Conservation (phyloP, 2,329 filamentous ascomycete genomes). For the Emydomyces testavorans region DNA sequence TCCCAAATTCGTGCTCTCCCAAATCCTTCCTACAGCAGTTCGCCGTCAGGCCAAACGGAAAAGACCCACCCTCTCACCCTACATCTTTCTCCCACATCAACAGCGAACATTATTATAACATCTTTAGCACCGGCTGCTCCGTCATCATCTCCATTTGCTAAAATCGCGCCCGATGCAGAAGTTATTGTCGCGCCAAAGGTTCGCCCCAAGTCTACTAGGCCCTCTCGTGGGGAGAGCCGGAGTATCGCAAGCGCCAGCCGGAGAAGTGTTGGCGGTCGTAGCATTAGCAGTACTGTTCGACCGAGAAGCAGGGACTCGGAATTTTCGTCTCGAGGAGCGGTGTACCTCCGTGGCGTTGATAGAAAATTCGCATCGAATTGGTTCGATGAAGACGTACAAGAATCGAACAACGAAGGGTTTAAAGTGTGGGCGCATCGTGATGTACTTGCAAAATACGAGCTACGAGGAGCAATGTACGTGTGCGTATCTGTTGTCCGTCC, state of each 20-base stretch:
- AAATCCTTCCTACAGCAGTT: constrained; percentile 58
- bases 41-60: constrained; percentile 37
- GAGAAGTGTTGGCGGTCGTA: constrained; percentile 59
- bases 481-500: constrained; percentile 79
- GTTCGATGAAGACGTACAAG: constrained; percentile 58
- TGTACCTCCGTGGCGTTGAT: constrained; percentile 75
- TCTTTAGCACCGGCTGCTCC: constrained; percentile 66
- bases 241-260: constrained; percentile 71
- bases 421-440: constrained; percentile 80
- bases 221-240: constrained; percentile 56
- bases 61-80: constrained; percentile 71
- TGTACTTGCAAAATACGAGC: constrained; percentile 55
- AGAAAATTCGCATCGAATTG: constrained; percentile 57
- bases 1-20: constrained; percentile 87
- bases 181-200: constrained; percentile 95
- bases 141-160: constrained; percentile 65
- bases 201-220: constrained; percentile 56
- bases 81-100: constrained; percentile 88
- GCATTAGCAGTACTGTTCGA: constrained; percentile 58
- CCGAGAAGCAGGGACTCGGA: constrained; percentile 50
- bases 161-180: constrained; percentile 86
- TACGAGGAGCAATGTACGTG: constrained; percentile 67
- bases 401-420: constrained; percentile 47
- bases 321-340: constrained; percentile 39
- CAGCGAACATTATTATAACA: constrained; percentile 77